Conservation (phyloP, 331 rosid species). For the Phaseolus coccineus region DNA sequence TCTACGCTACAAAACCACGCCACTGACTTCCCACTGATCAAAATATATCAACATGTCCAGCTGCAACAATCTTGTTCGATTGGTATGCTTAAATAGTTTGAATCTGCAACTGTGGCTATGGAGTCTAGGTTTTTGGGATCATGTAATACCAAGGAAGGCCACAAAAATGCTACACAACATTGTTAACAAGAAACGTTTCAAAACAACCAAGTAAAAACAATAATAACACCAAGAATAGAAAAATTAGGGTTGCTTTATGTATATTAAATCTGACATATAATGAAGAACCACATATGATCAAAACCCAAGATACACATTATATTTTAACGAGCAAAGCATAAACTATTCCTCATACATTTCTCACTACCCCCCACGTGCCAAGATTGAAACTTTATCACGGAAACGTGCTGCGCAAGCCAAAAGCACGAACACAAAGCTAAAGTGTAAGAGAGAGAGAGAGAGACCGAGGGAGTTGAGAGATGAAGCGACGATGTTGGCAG, state of each 20-base stretch:
- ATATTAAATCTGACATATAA: neutral
- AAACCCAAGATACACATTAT: neutral
- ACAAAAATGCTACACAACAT: neutral
- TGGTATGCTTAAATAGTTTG: slow-evolving; percentile 14
- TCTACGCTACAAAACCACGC: neutral
- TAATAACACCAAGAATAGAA: neutral
- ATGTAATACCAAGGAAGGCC: neutral
- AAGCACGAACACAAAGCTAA: neutral
- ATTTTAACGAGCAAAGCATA: neutral
- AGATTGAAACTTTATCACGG: neutral
- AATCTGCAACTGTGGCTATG: neutral
- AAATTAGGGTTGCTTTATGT: neutral
- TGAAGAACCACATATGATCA: slow-evolving; percentile 1
- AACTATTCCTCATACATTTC: neutral
- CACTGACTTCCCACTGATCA: neutral
- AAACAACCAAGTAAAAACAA: neutral
- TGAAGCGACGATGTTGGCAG: slow-evolving; percentile 49
- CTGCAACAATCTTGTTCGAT: neutral
- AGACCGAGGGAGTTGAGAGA: slow-evolving; percentile 53
- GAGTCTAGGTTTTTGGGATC: neutral
- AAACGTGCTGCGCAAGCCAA: neutral
- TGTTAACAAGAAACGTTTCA: neutral
- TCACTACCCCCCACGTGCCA: neutral
- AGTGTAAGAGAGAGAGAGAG: neutral
- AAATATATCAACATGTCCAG: neutral